phyloP scores from a whole-genome alignment of 2,329 filamentous ascomycete genomes.

The Chaetomiaceae sp. region DNA sequence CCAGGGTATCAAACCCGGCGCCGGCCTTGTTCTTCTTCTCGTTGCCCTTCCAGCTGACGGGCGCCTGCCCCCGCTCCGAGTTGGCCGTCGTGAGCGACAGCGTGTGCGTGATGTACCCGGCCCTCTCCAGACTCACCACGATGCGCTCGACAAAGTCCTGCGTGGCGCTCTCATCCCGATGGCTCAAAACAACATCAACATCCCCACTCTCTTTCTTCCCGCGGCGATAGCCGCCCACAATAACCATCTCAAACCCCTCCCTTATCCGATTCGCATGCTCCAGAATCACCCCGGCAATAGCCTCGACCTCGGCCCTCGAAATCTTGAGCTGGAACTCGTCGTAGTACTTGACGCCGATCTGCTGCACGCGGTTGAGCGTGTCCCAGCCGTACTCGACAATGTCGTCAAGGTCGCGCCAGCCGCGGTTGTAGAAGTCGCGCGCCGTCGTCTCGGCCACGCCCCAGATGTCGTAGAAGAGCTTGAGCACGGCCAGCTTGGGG shows the following conservation, averaged over 20 bases:
- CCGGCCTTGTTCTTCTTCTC: constrained; percentile 37
- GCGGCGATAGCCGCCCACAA: constrained; percentile 78
- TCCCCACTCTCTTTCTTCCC: constrained; percentile 73
- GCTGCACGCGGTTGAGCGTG: constrained; percentile 70
- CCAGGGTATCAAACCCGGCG: constrained; percentile 76
- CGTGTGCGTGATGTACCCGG: constrained; percentile 74
- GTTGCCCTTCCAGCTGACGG: constrained; percentile 50
- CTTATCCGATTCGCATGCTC: constrained; percentile 62
- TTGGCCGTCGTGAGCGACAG: constrained; percentile 66
- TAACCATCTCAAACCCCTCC: constrained; percentile 49
- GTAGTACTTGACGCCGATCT: constrained; percentile 92
- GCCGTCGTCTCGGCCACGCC: constrained; percentile 84
- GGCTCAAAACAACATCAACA: constrained; percentile 80
- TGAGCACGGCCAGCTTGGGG: constrained; percentile 58
- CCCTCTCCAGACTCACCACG: constrained; percentile 64
- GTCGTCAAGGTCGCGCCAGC: constrained; percentile 83
- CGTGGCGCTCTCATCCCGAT: constrained; percentile 67
- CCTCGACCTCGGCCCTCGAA: constrained; percentile 66
- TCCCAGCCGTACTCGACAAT: constrained; percentile 79
- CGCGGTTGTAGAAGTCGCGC: constrained; percentile 70
- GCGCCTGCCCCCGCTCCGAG: constrained; percentile 65
- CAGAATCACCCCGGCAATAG: constrained; percentile 61
- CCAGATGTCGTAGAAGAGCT: constrained; percentile 79
- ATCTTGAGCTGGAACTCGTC: constrained; percentile 75
- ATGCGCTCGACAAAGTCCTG: constrained; percentile 67